Percentiles rank a stretch among this genome's conserved stretches.
These are phyloP conservation scores for Mercurialis annua DNA, from an alignment of 345 rosid genomes.

Conservation along the genomic window DNA sequence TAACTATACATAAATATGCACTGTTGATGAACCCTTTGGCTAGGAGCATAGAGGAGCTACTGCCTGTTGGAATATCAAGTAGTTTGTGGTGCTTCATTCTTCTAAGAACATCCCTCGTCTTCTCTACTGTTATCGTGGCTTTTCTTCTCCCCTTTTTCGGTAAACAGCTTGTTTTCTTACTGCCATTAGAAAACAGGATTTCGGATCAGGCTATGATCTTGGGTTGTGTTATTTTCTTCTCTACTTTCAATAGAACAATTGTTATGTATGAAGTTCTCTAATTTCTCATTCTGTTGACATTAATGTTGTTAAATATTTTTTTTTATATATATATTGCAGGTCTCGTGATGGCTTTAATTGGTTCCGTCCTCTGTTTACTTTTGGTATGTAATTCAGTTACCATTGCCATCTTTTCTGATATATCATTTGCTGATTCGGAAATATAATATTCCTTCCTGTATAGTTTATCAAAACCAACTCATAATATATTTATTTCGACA, in stretches of 20 bases:
- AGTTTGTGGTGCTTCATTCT: constrained; percentile 57
- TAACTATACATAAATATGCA: constrained; percentile 50
- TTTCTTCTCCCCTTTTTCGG: constrained; percentile 87
- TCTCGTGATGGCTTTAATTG: constrained; percentile 89
- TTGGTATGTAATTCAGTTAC: constrained; percentile 48
- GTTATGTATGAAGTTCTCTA: not conserved
- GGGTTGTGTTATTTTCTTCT: too few relatives aligned
- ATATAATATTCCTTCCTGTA: not conserved
- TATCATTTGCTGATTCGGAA: not conserved
- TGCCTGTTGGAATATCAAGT: constrained; percentile 51
- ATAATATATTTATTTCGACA: too few relatives aligned
- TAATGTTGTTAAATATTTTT: not conserved
- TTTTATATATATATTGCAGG: constrained; percentile 51
- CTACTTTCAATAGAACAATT: not conserved
- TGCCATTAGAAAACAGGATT: too few relatives aligned
- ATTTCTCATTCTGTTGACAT: not conserved
- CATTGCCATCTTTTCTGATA: not conserved
- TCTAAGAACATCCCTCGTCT: constrained; percentile 68
- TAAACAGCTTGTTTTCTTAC: constrained; percentile 19
- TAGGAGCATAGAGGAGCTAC: constrained; percentile 83
- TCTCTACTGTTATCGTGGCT: constrained; percentile 76
- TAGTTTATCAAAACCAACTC: too few relatives aligned
- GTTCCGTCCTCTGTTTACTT: constrained; percentile 71
- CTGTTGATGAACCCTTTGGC: constrained; percentile 83
- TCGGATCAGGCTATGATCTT: too few relatives aligned